Evolutionary conservation across 192 early-diverging fungal species (phyloP).

Genomic region (Spizellomyces punctatus): DNA sequence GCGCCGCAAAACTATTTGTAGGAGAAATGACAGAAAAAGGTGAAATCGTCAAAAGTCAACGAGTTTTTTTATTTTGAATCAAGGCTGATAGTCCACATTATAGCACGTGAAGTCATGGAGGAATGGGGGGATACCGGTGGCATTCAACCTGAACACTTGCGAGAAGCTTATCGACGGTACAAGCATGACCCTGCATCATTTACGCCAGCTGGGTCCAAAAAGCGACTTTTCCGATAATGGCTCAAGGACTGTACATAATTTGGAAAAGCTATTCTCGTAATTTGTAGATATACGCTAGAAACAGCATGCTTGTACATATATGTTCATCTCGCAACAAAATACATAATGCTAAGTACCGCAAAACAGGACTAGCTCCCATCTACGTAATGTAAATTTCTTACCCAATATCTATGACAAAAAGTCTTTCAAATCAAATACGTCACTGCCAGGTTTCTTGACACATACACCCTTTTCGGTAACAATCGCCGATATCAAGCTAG

Average conservation of each 20-base stretch:
- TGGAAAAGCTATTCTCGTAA: not conserved
- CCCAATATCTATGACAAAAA: constrained; percentile 4
- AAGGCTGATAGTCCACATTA: not conserved
- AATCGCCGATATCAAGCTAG: constrained; percentile 82
- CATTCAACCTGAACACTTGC: constrained; percentile 80
- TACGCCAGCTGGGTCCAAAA: not conserved
- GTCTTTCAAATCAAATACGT: constrained; percentile 45
- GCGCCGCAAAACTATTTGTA: constrained; percentile 90
- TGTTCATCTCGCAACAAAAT: no score
- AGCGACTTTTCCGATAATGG: constrained; percentile 11
- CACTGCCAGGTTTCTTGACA: constrained; percentile 40
- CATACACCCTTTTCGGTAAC: constrained; percentile 90
- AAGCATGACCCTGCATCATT: constrained; percentile 50
- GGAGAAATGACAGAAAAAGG: constrained; percentile 86
- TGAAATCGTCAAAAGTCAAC: constrained; percentile 18
- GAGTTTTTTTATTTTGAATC: not conserved
- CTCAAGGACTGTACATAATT: not conserved
- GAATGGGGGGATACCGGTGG: constrained; percentile 76
- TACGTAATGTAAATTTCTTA: no score
- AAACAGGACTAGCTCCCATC: no score
- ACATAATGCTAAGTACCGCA: no score
- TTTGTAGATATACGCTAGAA: no score
- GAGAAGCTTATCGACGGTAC: constrained; percentile 82
- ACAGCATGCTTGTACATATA: no score
- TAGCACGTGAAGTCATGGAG: constrained; percentile 78